Evolutionary conservation across 768 basidiomycete genomes (phyloP), one percentile per base, ranked within the genome.

Genomic region (Cystofilobasidium ferigula): DNA sequence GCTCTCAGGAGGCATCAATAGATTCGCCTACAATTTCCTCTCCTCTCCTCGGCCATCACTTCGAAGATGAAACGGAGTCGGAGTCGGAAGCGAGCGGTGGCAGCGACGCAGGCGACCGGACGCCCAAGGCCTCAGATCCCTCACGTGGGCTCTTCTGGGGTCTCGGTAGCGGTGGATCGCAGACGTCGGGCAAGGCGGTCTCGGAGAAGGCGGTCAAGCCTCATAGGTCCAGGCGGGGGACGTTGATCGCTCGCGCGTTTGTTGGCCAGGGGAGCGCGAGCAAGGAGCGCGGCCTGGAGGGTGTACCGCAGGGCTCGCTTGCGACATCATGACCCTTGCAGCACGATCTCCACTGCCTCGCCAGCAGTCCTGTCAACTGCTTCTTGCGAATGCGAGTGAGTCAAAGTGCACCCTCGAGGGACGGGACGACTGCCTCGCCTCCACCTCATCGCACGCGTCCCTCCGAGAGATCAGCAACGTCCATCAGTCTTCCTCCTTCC

Each of bases 141-240:
- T 45, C 63, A 1, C 57, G 57, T 3, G 42, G 56, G 16, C 57
- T 64, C 47, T 64, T 64, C 22, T 64, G 63, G 63, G 63, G 57
- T 10, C 43, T 64, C 40, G 57, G 63, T 2, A 57, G 57, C n/a
- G 57, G 62, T 5, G 22, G 13, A 10, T 22, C 13, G 18, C 16
- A 35, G 18, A 24, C 24, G 16, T 30, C 60, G 26, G 34, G 18
- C 26, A 51, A 35, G 34, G 45, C 62, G 35, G 51, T 28, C 51
- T 54, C 51, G n/a, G 53, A 63, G 40, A 51, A 61, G 42, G 16
- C 38, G 40, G 26, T n/a, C 45, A 54, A 54, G 28, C 30, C 30
- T 2, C 51, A 54, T 18, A 26, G 51, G 7, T 54, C 51, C 28
- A 16, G 51, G 7, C 28, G 51, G 51, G 51, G 51, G 7, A 54